phyloP scores from a whole-genome alignment of 371 early-diverging fungal genomes.

The Nematocida homosporus region DNA sequence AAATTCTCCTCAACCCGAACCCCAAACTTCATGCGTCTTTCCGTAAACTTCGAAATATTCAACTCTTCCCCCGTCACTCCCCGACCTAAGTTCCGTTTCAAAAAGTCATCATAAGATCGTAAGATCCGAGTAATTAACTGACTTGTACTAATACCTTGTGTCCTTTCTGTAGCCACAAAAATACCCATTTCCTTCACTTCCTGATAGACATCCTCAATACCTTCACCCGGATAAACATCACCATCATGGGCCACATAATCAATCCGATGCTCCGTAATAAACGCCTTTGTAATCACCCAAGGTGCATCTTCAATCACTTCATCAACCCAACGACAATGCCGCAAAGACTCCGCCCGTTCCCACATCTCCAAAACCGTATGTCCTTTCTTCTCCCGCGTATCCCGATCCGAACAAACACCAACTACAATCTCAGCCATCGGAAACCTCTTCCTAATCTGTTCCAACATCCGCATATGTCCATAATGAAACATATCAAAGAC shows the following conservation, averaged over 20 bases:
- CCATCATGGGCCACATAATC: constrained; percentile 92
- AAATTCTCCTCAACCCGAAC: constrained; percentile 50
- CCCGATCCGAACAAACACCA: constrained; percentile 85
- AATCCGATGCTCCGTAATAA: constrained; percentile 78
- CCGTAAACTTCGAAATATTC: constrained; percentile 68
- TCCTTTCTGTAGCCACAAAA: constrained; percentile 82
- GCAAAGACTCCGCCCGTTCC: constrained; percentile 83
- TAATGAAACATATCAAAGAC: constrained; percentile 89
- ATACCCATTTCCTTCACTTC: constrained; percentile 78
- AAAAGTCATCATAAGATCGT: constrained; percentile 82
- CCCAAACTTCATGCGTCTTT: constrained; percentile 53
- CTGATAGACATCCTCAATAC: constrained; percentile 80
- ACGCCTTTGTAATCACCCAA: constrained; percentile 80
- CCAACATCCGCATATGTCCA: constrained; percentile 87
- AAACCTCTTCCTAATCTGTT: constrained; percentile 78
- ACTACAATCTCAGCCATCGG: constrained; percentile 86
- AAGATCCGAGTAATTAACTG: constrained; percentile 88
- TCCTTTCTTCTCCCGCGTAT: constrained; percentile 82
- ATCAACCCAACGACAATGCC: constrained; percentile 90
- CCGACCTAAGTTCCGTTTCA: constrained; percentile 81
- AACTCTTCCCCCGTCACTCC: constrained; percentile 83
- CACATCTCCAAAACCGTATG: constrained; percentile 86
- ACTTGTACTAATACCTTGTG: constrained; percentile 84
- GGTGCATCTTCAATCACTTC: constrained; percentile 83
- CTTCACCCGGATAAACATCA: constrained; percentile 75